These are phyloP conservation scores for Peronospora belbahrii DNA, from an alignment of 352 stramenopile genomes.

Conservation along the genomic window DNA sequence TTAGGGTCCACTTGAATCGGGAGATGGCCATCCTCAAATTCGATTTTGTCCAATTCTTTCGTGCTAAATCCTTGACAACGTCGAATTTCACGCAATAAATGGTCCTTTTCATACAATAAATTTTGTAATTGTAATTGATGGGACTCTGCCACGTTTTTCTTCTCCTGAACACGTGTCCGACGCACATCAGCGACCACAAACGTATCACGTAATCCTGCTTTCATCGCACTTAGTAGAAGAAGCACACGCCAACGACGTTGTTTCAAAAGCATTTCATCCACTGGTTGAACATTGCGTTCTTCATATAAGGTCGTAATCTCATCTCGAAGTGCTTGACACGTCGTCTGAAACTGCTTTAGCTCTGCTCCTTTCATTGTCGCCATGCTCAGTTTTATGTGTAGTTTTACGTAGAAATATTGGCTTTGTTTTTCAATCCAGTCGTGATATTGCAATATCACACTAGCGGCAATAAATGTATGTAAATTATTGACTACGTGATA, in stretches of 20 bases:
- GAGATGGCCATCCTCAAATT: conserved; percentile 46
- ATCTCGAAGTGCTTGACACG: conserved; percentile 37
- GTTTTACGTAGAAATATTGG: too few relatives aligned
- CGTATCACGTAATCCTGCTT: conserved; percentile 49
- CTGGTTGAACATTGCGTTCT: conserved; percentile 8
- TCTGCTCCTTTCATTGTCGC: conserved; percentile 10
- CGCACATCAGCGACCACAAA: conserved; percentile 63
- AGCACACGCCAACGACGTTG: conserved; percentile 50
- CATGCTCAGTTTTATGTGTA: too few relatives aligned
- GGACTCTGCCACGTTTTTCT: conserved; percentile 66
- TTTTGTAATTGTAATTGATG: conserved; percentile 79
- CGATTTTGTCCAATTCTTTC: conserved; percentile 78
- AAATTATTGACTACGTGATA: too few relatives aligned
- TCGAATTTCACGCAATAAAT: conserved; percentile 67
- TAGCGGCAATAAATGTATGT: too few relatives aligned
- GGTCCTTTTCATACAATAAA: conserved; percentile 77
- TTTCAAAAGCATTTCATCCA: conserved; percentile 40
- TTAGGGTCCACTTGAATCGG: conserved; percentile 48
- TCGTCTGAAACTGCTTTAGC: conserved; percentile 47
- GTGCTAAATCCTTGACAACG: conserved; percentile 63
- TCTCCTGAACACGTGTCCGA: conserved; percentile 53
- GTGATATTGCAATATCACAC: too few relatives aligned
- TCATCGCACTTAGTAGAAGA: conserved; percentile 46
- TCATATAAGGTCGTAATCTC: conserved; percentile 36
- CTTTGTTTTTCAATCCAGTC: too few relatives aligned